Conservation (phyloP, 2,329 filamentous ascomycete species). For the Fusarium circinatum region DNA sequence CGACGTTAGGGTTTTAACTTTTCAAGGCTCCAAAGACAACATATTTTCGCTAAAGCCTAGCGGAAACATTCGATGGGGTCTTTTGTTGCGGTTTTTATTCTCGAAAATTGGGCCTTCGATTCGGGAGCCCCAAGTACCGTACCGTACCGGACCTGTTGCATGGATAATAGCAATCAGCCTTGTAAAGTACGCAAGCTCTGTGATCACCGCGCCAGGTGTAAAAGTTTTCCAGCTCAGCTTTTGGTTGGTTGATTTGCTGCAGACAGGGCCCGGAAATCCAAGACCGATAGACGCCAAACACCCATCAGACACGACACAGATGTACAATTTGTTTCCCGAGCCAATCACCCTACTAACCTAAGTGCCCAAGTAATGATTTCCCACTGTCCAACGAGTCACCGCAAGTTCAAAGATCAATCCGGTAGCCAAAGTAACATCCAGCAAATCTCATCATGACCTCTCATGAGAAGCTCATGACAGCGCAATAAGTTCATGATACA, state of each 20-base stretch:
- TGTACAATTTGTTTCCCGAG: not conserved
- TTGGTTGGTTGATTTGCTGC: not conserved
- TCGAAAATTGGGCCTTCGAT: slow-evolving; percentile 28
- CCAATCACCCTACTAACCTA: not conserved
- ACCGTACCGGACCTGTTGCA: slow-evolving; percentile 3
- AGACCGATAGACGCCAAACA: not conserved
- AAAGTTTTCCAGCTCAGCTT: not conserved
- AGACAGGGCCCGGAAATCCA: not conserved
- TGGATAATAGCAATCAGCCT: slow-evolving; percentile 16
- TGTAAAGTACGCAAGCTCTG: slow-evolving; percentile 10
- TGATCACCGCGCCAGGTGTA: not conserved
- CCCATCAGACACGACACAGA: not conserved
- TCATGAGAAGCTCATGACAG: not conserved
- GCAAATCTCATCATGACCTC: not conserved
- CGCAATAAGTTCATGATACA: not conserved
- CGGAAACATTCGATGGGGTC: slow-evolving; percentile 6
- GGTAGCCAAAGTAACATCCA: not conserved
- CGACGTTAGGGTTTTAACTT: not conserved
- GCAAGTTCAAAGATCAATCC: not conserved
- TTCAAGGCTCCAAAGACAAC: not conserved
- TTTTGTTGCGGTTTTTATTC: slow-evolving; percentile 22
- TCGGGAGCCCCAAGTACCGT: slow-evolving; percentile 10
- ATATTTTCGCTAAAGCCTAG: not conserved
- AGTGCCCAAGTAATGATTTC: not conserved
- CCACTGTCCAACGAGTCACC: not conserved